Evolutionary conservation across 1,284 basidiomycete genomes (phyloP), one percentile per base, ranked within the genome.

Genomic region (Ceratobasidium sp.): DNA sequence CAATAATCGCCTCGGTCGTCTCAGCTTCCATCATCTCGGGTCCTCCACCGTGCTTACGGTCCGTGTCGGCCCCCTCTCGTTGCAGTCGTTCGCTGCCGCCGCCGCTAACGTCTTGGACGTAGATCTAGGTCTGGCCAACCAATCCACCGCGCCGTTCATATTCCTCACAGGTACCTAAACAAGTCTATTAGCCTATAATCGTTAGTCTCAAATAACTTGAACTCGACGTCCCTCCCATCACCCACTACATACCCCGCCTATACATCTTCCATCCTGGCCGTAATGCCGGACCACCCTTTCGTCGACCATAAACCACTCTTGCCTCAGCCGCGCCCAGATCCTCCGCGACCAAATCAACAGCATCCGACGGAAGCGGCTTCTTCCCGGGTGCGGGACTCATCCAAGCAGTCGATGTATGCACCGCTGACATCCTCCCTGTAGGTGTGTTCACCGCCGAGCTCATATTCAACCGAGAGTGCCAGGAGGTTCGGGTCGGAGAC

Each of bases 331-430:
- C 89, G 10, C 86, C 83, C 5, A 83, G 80, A 81, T 91, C 92
- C 82, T 92, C 91, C 0, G 94, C 90, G 1, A 96, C 88, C 13
- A 96, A 87, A 83, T 96, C 94, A 4, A 95, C 91, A 0, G 94
- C 94, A 81, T 95, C 94, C 0, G 90, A 87, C 1, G 91, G 92
- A 15, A 93, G 84, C n/a, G 71, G 42, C 12, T 64, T 49, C 5
- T 28, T 33, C 28, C 63, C 51, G 3, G 39, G 66, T 9, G 70
- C 23, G 28, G 71, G 77, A 40, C 49, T 56, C 53, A 58, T 13
- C 46, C 18, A 39, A n/a, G 44, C 15, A 53, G 53, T 15, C 53
- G 72, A 40, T 39, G 70, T 46, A 46, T 53, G 70, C 55, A 70
- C 49, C 42, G 56, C 39, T 12, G 39, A 49, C 20, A 23, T 39